Percentiles rank a stretch among this genome's conserved stretches.
Evolutionary conservation across 192 early-diverging fungal genomes (phyloP).

Genomic region (Coemansia sp.): DNA sequence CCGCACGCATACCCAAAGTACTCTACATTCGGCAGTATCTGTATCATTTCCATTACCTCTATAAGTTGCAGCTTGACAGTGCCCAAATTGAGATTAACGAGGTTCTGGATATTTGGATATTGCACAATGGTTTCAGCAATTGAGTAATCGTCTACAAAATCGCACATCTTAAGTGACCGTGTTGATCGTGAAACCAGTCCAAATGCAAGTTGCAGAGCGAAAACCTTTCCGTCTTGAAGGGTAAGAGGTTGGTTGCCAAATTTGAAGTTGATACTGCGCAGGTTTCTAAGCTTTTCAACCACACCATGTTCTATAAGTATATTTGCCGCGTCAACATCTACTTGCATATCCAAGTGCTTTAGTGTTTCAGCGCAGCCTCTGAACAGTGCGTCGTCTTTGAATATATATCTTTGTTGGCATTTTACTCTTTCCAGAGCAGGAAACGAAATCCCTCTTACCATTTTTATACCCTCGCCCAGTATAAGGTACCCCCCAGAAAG

Average conservation of each 20-base stretch:
- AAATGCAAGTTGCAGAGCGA: background rate
- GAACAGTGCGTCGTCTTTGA: background rate
- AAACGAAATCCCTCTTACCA: background rate
- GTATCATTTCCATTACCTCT: background rate
- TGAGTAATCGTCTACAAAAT: background rate
- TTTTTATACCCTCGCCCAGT: background rate
- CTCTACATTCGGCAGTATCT: background rate
- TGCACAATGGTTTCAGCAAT: background rate
- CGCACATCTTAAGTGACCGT: background rate
- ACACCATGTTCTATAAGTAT: background rate
- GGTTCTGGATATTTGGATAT: background rate
- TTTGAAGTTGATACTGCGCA: background rate
- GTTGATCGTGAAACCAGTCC: background rate
- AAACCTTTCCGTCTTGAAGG: background rate
- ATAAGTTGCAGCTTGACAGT: background rate
- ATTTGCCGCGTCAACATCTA: background rate
- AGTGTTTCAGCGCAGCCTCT: background rate
- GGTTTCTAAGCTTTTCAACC: background rate
- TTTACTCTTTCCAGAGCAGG: background rate
- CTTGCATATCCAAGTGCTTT: background rate
- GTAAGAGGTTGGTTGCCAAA: background rate
- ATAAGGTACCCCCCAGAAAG: background rate
- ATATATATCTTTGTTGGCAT: background rate
- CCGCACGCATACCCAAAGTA: background rate
- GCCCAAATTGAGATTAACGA: background rate